These are phyloP conservation scores for Fusarium paranaense DNA, from an alignment of 2,329 filamentous ascomycete genomes.

Conservation along the genomic window DNA sequence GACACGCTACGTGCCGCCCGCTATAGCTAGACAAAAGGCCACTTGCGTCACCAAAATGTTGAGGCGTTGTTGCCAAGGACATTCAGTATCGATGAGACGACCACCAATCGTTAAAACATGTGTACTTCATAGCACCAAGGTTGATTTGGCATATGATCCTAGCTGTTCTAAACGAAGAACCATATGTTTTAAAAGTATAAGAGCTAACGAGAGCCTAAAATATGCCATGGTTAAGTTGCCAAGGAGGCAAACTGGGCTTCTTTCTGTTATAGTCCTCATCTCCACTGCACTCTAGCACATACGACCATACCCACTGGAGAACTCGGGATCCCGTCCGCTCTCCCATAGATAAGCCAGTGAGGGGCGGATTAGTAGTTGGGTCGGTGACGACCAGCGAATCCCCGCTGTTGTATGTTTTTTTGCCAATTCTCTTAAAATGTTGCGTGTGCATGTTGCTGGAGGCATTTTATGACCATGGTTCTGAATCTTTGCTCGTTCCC, in stretches of 20 bases:
- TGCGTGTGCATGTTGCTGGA: not conserved
- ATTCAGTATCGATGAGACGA: not conserved
- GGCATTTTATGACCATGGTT: not conserved
- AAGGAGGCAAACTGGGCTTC: not conserved
- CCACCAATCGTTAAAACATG: not conserved
- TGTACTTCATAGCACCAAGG: not conserved
- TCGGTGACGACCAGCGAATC: no score
- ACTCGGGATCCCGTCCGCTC: not conserved
- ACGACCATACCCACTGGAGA: not conserved
- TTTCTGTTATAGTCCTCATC: not conserved
- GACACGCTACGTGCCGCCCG: not conserved
- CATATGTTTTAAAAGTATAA: no score
- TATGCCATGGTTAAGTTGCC: not conserved
- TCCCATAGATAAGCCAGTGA: no score
- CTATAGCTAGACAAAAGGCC: not conserved
- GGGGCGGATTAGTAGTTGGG: no score
- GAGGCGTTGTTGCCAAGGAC: not conserved
- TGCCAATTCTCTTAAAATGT: not conserved
- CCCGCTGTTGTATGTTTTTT: not conserved
- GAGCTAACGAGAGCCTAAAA: no score
- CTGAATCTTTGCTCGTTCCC: not conserved
- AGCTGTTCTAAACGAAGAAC: no score
- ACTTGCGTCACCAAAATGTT: not conserved
- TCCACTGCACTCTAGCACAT: not conserved
- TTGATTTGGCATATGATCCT: not conserved